phyloP scores from a whole-genome alignment of 768 basidiomycete genomes.

The Guyanaporus albipodus region DNA sequence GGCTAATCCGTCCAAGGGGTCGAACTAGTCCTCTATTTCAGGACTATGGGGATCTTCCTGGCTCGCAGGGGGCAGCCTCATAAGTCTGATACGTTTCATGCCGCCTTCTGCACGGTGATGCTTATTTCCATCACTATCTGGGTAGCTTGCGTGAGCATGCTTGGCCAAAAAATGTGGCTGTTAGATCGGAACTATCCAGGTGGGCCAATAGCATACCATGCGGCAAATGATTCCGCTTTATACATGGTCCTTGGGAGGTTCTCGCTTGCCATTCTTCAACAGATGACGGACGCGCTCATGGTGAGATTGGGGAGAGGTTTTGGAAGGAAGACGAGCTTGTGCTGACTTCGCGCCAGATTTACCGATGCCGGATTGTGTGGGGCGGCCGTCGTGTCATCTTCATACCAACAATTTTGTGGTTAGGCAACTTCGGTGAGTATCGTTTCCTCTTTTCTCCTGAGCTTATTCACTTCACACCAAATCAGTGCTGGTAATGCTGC shows the following conservation, averaged over 20 bases:
- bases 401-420: conserved; percentile 15
- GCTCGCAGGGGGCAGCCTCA: not conserved
- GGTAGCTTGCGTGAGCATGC: conserved; percentile 1
- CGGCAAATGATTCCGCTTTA: not conserved
- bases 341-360: conserved; percentile 27
- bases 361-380: conserved; percentile 37
- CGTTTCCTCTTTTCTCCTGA: not conserved
- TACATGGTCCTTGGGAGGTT: not conserved
- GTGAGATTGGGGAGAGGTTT: conserved; percentile 1
- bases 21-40: conserved; percentile 14
- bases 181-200: conserved; percentile 29
- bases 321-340: too few species aligned
- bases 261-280: conserved; percentile 20
- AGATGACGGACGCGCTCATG: conserved; percentile 30
- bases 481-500: conserved; percentile 7
- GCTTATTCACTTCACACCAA: not conserved
- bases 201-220: conserved; percentile 15
- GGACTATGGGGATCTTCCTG: conserved; percentile 9
- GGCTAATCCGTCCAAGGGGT: conserved; percentile 5
- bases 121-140: conserved; percentile 30
- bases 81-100: conserved; percentile 11
- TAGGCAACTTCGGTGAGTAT: conserved; percentile 11
- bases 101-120: conserved; percentile 14
- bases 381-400: conserved; percentile 9
- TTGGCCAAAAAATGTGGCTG: conserved; percentile 32